These are phyloP conservation scores for Odontarrhena argentea DNA, from an alignment of 345 rosid genomes.

Conservation along the genomic window DNA sequence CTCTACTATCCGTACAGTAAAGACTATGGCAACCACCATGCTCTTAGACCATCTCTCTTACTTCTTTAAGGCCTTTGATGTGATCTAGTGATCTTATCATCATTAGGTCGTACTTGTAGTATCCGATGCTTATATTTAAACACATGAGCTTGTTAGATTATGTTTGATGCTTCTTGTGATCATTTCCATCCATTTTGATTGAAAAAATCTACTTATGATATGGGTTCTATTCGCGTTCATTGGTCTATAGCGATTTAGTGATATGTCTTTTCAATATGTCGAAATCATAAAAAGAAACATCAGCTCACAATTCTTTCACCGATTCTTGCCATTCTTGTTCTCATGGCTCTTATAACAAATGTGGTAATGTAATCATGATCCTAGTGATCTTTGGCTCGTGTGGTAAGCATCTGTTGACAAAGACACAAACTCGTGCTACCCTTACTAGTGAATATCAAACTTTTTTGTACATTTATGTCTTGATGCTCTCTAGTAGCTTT, in stretches of 20 bases:
- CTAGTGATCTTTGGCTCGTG: conserved; percentile 25
- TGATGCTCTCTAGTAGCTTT: conserved; percentile 32
- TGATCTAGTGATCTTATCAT: conserved; percentile 28
- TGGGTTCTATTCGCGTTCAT: conserved; percentile 16
- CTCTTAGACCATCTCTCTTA: conserved; percentile 26
- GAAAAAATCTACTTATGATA: conserved; percentile 7
- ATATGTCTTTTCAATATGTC: conserved; percentile 29
- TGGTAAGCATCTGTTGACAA: conserved; percentile 32
- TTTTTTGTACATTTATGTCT: conserved; percentile 19
- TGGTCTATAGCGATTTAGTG: conserved; percentile 15
- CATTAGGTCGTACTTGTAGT: conserved; percentile 10
- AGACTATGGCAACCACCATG: conserved; percentile 14
- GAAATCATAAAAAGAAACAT: conserved; percentile 29
- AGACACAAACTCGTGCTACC: conserved; percentile 15
- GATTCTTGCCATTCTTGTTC: conserved; percentile 35
- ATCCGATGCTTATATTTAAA: conserved; percentile 37
- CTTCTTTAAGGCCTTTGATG: conserved; percentile 33
- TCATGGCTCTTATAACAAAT: conserved; percentile 31
- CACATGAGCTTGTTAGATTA: conserved; percentile 44
- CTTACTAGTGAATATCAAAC: conserved; percentile 20
- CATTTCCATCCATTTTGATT: conserved; percentile 31
- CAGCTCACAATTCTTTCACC: conserved; percentile 6
- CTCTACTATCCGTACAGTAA: conserved; percentile 33
- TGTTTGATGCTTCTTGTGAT: conserved; percentile 40
- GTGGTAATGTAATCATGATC: conserved; percentile 34